Evolutionary conservation across 2,329 filamentous ascomycete species (phyloP), one percentile per base, ranked within the genome.

Genomic region (Epichloe baconii): DNA sequence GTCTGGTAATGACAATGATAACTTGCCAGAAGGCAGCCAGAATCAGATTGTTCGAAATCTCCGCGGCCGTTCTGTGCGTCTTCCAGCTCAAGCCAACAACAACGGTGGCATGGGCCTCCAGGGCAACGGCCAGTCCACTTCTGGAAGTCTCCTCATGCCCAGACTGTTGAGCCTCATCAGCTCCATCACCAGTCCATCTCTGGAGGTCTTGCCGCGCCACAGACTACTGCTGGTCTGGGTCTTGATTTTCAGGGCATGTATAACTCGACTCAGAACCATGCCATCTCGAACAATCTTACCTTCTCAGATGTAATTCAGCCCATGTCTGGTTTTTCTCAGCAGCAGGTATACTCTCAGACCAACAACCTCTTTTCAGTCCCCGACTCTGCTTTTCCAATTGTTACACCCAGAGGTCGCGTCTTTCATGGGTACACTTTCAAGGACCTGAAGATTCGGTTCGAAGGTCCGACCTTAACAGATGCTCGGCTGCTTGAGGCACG

Each of bases 391-490:
- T 49, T 44, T 3, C 19, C 35, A 5, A 49, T 31, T 10, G 4
- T 10, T 15, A 3, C 41, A 6, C 7, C 48, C 19, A 37, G 21
- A 10, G 19, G 8, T 17, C 34, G 48, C 41, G 42, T 37, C 14
- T 38, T 49, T 42, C 15, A 37, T 2, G 48, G 48, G 10, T 49
- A 26, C 17, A 19, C 41, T 5, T 44, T 49, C 21, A 37, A 15
- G 3, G 48, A 49, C 37, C 34, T 49, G 12, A 49, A 44, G 41
- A 44, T 49, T 41, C 15, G 38, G 15, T 44, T 49, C 17, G 48
- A 19, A 7, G 11, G 2, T 7, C 10, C 48, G 21, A 19, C 26
- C 5, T 15, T 15, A 10, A 19, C 10, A 26, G 48, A 49, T 23
- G n/a, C 10, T 38, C 34, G 34, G 26, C 19, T 38, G 34, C 21